phyloP scores from a whole-genome alignment of 148 eudicot genomes.

The Rhododendron griersonianum region DNA sequence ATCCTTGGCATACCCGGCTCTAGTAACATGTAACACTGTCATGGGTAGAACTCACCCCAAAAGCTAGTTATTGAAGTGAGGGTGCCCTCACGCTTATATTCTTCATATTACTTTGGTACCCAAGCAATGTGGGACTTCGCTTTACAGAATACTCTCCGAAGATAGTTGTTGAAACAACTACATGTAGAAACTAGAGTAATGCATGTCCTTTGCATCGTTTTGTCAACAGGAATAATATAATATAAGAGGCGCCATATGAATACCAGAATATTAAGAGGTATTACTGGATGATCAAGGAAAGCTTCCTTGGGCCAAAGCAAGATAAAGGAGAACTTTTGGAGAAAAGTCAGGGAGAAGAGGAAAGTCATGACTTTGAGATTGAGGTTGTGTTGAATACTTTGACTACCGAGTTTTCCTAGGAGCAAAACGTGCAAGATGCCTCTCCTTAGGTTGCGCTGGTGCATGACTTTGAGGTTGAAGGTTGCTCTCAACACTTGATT shows the following conservation, averaged over 20 bases:
- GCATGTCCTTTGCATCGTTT: background rate
- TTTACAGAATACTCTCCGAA: background rate
- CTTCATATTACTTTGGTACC: no score
- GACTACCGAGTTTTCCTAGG: background rate
- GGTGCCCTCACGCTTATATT: no score
- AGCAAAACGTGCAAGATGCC: background rate
- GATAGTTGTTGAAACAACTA: background rate
- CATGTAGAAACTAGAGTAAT: background rate
- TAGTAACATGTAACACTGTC: no score
- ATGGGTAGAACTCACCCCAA: no score
- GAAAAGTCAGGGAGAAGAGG: background rate
- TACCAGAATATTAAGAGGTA: background rate
- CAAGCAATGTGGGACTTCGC: no score
- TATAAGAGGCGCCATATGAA: background rate
- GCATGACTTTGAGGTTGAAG: background rate
- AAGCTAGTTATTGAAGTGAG: no score
- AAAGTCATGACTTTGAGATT: background rate
- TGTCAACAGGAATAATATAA: background rate
- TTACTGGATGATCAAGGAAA: background rate
- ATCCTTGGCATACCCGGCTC: no score
- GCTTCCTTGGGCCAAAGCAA: background rate
- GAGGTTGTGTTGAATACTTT: background rate
- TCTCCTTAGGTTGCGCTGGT: background rate
- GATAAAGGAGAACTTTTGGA: background rate
- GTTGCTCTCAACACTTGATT: background rate